These are phyloP conservation scores for Gracilaria domingensis DNA, from an alignment of 23 red algal genomes.

Conservation along the genomic window DNA sequence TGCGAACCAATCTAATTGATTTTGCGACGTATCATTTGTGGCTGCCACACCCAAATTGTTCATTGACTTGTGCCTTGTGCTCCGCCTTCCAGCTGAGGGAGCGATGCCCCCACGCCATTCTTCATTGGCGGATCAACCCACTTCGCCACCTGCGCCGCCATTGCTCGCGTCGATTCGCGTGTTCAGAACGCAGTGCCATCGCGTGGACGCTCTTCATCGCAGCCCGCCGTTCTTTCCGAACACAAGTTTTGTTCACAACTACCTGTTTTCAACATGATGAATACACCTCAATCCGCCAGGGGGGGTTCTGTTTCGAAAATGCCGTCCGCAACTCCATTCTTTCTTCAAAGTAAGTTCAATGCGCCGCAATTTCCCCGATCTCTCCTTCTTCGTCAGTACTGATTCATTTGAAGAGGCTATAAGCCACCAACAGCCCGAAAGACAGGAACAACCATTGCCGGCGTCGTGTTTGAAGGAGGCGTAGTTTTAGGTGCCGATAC, in stretches of 20 bases:
- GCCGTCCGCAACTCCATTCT: constrained; percentile 68
- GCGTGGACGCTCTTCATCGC: neutral
- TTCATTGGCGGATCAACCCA: neutral
- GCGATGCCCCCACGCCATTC: neutral
- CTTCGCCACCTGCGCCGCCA: neutral
- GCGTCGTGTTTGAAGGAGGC: constrained; percentile 89
- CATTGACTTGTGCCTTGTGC: neutral
- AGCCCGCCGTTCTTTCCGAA: neutral
- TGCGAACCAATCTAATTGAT: neutral
- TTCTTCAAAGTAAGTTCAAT: constrained; percentile 20
- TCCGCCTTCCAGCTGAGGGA: constrained; percentile 24
- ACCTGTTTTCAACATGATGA: neutral
- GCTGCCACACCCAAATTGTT: neutral
- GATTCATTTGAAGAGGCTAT: constrained; percentile 50
- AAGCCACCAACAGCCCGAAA: constrained; percentile 76
- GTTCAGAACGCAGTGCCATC: neutral
- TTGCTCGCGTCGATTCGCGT: neutral
- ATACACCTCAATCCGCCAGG: neutral
- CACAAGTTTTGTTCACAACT: neutral
- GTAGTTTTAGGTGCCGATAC: constrained; percentile 98
- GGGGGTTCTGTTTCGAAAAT: constrained; percentile 91
- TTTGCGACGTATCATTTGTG: neutral
- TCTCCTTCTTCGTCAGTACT: neutral
- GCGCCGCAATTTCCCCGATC: constrained; percentile 16
- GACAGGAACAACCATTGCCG: constrained; percentile 97